phyloP scores from a whole-genome alignment of 257 asterid genomes.

The Fraxinus cuspidata region DNA sequence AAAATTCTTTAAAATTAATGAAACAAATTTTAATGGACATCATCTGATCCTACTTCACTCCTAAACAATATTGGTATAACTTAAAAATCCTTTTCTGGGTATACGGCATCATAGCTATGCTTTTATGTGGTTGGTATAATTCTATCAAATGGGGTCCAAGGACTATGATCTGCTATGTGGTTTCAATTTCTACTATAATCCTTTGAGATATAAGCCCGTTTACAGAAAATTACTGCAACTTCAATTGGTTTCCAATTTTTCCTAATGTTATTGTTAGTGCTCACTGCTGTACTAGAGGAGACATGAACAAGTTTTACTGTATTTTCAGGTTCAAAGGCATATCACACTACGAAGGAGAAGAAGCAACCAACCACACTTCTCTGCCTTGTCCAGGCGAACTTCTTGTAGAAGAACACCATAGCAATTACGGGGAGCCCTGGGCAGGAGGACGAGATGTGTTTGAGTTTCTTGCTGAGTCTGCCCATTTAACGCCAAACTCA shows the following conservation, averaged over 20 bases:
- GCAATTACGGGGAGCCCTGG: slow-evolving; percentile 99
- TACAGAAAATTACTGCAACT: background rate
- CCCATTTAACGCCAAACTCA: slow-evolving; percentile 53
- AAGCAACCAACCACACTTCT: slow-evolving; percentile 80
- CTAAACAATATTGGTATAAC: background rate
- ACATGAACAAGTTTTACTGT: background rate
- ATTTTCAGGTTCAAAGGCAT: slow-evolving; percentile 71
- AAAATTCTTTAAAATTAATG: background rate
- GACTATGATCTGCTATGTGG: background rate
- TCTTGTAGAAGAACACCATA: slow-evolving; percentile 92
- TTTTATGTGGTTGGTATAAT: background rate
- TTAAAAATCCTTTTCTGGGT: background rate
- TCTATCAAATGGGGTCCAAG: background rate
- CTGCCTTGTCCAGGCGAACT: slow-evolving; percentile 89
- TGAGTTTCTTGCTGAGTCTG: slow-evolving; percentile 76
- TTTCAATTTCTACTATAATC: background rate
- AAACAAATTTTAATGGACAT: background rate
- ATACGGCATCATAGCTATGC: background rate
- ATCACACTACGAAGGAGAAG: slow-evolving; percentile 86
- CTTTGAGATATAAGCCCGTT: background rate
- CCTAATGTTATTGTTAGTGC: background rate
- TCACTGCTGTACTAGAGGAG: background rate
- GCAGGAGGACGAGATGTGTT: slow-evolving; percentile 98
- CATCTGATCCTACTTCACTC: background rate
- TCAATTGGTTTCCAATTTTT: background rate